Evolutionary conservation across 805 yeast genomes (phyloP), one percentile per base, ranked within the genome.

Genomic region (Yarrowia alimentaria): DNA sequence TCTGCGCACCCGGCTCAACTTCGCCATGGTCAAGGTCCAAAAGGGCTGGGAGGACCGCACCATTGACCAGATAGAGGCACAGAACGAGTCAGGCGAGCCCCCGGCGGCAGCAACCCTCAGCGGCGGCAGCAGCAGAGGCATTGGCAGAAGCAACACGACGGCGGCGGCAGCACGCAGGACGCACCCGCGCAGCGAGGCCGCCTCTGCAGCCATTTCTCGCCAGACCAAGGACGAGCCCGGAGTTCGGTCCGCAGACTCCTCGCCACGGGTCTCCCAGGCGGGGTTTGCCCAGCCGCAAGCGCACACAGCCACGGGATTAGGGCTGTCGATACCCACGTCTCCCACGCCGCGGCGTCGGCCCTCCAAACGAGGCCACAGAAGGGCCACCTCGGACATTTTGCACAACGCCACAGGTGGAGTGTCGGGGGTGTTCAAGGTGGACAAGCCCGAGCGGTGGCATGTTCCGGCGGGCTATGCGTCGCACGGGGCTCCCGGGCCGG

Each of bases 11-110:
- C 47, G 47, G 13, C 47, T 40, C 33, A 40, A 40, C 25, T 40
- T 40, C 25, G 47, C 47, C 33, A 26, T 40, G 47, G 47, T 40
- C 47, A 40, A 40, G 47, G 47, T 40, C 25, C 32, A 40, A 18
- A 40, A 40, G 33, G 47, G 47, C 22, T 40, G 47, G 47, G 47
- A 40, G 33, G 47, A 19, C 33, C 47, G 47, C 2, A n/a, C 47
- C 8, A 18, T 40, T 3, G 47, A 40, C 33, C 33, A 40, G 47
- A 19, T 40, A 14, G 47, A 40, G 18, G 25, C 17, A 18, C 30
- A 22, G 18, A 3, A 30, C 16, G 13, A 17, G 11, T 8, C 10
- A 3, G 32, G 32, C 11, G 32, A 3, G n/a, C n/a, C n/a, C n/a
- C n/a, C n/a, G n/a, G n/a, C n/a, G n/a, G n/a, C n/a, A n/a, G n/a